These are phyloP conservation scores for Tremella mesenterica DNA, from an alignment of 768 basidiomycete genomes.

Conservation along the genomic window DNA sequence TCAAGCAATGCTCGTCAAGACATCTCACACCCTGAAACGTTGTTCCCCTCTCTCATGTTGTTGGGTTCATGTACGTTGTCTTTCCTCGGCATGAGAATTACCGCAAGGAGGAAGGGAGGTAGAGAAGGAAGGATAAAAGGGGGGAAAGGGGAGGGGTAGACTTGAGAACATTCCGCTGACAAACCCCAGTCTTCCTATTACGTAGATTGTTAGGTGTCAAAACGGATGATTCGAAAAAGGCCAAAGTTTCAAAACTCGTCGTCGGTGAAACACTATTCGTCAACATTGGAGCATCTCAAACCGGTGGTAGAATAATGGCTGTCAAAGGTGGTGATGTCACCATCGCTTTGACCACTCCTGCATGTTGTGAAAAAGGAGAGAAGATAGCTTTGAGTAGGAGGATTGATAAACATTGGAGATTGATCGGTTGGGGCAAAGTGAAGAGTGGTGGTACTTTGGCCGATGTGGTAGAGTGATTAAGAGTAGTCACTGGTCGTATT, in stretches of 20 bases:
- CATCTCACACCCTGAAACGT: too few species aligned
- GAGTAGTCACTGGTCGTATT: too few species aligned
- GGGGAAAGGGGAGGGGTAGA: too few species aligned
- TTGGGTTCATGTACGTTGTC: neutral
- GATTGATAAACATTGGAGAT: constrained; percentile 97
- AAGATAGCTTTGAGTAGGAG: constrained; percentile 91
- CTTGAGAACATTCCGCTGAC: neutral
- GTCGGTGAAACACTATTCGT: constrained; percentile 89
- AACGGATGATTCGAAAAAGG: constrained; percentile 97
- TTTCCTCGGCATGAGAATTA: too few species aligned
- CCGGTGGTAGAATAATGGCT: constrained; percentile 85
- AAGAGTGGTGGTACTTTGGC: constrained; percentile 40
- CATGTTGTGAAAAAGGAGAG: constrained; percentile 93
- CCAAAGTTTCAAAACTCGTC: constrained; percentile 74
- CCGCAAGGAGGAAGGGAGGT: too few species aligned
- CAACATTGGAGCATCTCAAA: constrained; percentile 96
- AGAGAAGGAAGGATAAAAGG: too few species aligned
- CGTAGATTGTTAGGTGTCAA: constrained; percentile 95
- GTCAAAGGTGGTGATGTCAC: constrained; percentile 85
- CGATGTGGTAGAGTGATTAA: constrained; percentile 36
- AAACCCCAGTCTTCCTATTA: constrained; percentile 66
- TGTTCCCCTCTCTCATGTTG: neutral
- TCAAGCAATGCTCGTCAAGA: too few species aligned
- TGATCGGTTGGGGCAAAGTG: constrained; percentile 62
- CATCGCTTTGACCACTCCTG: constrained; percentile 71